Evolutionary conservation across 2,329 filamentous ascomycete genomes (phyloP).

Genomic region (Colletotrichum sp.): DNA sequence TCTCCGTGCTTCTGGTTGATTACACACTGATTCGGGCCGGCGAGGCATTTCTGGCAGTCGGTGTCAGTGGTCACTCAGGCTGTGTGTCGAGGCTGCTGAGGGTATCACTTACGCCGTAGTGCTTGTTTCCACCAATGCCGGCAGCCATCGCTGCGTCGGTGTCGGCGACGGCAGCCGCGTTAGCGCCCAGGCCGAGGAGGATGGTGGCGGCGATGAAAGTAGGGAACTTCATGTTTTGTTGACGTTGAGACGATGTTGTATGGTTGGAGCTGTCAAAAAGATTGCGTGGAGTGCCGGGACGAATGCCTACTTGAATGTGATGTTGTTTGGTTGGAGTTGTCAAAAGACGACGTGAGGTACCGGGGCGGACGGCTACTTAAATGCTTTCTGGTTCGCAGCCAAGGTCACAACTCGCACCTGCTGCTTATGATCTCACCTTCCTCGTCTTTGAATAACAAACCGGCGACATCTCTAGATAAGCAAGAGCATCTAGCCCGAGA

Average conservation of each 20-base stretch:
- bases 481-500: neutral
- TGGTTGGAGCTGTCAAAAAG: neutral
- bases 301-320: neutral
- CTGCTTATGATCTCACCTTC: rapidly evolving
- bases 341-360: neutral
- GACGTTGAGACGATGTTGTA: neutral
- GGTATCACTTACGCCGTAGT: neutral
- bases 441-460: neutral
- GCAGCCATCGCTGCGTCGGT: neutral
- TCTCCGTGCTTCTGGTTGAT: neutral
- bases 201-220: neutral
- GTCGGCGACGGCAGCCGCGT: neutral
- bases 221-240: neutral
- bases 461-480: neutral
- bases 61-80: neutral
- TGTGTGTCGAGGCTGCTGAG: neutral
- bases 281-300: neutral
- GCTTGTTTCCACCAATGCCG: neutral
- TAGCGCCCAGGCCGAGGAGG: neutral
- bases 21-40: neutral
- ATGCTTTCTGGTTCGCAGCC: neutral
- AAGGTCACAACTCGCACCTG: neutral
- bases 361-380: neutral
- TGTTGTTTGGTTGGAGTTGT: neutral
- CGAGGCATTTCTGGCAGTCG: neutral